Conservation (phyloP, 768 basidiomycete genomes). For the Coprinellus micaceus region DNA sequence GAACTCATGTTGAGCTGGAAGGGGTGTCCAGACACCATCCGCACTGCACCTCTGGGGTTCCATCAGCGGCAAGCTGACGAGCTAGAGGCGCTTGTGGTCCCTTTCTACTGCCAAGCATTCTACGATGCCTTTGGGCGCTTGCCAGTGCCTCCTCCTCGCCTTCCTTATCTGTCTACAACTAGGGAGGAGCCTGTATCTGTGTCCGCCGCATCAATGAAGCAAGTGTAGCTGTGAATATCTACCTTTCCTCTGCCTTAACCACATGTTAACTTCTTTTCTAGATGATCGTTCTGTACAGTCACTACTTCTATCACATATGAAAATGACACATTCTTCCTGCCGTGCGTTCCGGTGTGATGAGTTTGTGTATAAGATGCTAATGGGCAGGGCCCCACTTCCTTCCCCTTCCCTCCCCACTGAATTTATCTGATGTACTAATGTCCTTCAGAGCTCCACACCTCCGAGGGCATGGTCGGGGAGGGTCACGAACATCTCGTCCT, state of each 20-base stretch:
- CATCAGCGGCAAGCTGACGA: not conserved
- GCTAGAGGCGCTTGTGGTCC: not conserved
- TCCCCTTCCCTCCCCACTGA: too few relatives aligned
- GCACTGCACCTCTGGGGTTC: not conserved
- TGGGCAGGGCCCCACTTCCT: too few relatives aligned
- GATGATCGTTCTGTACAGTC: too few relatives aligned
- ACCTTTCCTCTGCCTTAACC: not conserved
- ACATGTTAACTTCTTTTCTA: too few relatives aligned
- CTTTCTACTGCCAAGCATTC: not conserved
- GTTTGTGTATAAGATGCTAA: too few relatives aligned
- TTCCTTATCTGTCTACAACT: not conserved
- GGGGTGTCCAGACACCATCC: not conserved
- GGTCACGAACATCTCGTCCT: too few relatives aligned
- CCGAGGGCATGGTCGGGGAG: too few relatives aligned
- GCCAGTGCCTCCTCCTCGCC: not conserved
- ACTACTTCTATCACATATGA: too few relatives aligned
- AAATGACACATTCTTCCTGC: too few relatives aligned
- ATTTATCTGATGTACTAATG: too few relatives aligned
- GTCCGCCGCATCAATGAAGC: not conserved
- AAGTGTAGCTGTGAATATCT: not conserved
- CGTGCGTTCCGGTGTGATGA: too few relatives aligned
- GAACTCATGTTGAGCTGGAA: not conserved
- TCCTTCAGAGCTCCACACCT: too few relatives aligned
- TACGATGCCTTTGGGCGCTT: not conserved
- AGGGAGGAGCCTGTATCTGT: not conserved